These are phyloP conservation scores for Vitis rotundifolia DNA, from an alignment of 164 flowering plant species.

Conservation along the genomic window DNA sequence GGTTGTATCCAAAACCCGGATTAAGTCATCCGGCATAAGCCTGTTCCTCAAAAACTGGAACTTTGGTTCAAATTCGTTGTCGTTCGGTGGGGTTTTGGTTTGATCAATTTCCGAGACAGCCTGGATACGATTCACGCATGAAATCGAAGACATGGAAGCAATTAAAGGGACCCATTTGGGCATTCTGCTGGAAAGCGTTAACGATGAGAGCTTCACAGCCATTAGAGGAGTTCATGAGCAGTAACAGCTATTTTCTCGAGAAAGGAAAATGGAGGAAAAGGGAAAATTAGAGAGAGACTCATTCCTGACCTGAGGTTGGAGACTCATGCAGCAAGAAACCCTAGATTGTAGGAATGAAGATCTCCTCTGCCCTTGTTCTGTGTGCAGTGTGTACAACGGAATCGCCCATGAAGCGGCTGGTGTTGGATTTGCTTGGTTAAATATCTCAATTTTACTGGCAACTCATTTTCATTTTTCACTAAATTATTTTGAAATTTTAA, in stretches of 20 bases:
- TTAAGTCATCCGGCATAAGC: slow-evolving; percentile 43
- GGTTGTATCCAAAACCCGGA: slow-evolving; percentile 44
- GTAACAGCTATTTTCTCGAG: neutral
- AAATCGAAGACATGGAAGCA: slow-evolving; percentile 39
- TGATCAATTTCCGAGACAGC: slow-evolving; percentile 25
- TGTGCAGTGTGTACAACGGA: no score
- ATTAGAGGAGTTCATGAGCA: slow-evolving; percentile 22
- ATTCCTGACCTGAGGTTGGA: slow-evolving; percentile 1
- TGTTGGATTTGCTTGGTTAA: no score
- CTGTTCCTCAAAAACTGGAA: slow-evolving; percentile 37
- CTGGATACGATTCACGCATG: slow-evolving; percentile 27
- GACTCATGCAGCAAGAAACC: neutral
- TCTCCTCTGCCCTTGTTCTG: no score
- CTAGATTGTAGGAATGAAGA: no score
- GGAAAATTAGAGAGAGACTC: neutral
- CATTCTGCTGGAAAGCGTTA: slow-evolving; percentile 28
- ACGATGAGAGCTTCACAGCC: slow-evolving; percentile 49
- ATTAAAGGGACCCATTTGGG: slow-evolving; percentile 30
- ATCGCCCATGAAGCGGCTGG: no score
- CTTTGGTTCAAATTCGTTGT: slow-evolving; percentile 30
- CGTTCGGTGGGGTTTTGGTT: slow-evolving; percentile 12
- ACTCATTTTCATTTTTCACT: no score
- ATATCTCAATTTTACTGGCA: no score
- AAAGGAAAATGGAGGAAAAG: neutral
- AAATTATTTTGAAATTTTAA: no score